Base-by-base conservation (phyloP, 805 yeast species). In the Candida stauntonica region DNA sequence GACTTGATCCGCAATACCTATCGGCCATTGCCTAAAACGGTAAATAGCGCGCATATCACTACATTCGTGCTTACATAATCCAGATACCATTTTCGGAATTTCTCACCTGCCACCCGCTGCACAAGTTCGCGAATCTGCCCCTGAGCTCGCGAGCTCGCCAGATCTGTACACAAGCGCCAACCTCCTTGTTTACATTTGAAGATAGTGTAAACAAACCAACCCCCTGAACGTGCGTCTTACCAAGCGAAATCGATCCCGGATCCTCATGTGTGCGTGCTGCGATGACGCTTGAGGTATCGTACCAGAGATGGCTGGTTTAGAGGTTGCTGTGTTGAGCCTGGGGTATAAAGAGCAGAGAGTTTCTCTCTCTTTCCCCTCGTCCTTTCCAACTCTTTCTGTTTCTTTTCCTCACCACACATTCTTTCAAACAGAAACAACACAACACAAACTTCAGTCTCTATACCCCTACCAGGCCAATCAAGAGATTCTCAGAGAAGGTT, bases 171-270 rank as follows among this genome's bases (percentile, higher is more conserved):
- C 24, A 21, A 21, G 24, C 11, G 27, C 38, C 38, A 35, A 35
- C 38, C 38, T 17, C 38, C 38, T 26, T 33, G 36, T 33, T 33
- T 23, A 33, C 14, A 12, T 33, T 33, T 33, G 4, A 23, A 8
- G 24, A 8, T 21, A 26, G 11, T 18, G 26, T 33, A 28, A 33
- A 33, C 36, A 33, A 33, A 26, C 36, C 36, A 33, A 33, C 36
- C 36, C 17, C 31, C 24, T n/a, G n/a, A n/a, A n/a, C n/a, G n/a
- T n/a, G n/a, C n/a, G n/a, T n/a, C n/a, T n/a, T n/a, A n/a, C n/a
- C n/a, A 8, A 21, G 24, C 24, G 24, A 21, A 21, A 21, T 21
- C 24, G 9, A 21, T n/a, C n/a, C n/a, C n/a, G n/a, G n/a, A n/a
- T n/a, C n/a, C n/a, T n/a, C n/a, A n/a, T n/a, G n/a, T n/a, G 24